Percentiles rank a stretch among this genome's conserved stretches.
Evolutionary conservation across 345 rosid genomes (phyloP).

Genomic region (Microcos paniculata): DNA sequence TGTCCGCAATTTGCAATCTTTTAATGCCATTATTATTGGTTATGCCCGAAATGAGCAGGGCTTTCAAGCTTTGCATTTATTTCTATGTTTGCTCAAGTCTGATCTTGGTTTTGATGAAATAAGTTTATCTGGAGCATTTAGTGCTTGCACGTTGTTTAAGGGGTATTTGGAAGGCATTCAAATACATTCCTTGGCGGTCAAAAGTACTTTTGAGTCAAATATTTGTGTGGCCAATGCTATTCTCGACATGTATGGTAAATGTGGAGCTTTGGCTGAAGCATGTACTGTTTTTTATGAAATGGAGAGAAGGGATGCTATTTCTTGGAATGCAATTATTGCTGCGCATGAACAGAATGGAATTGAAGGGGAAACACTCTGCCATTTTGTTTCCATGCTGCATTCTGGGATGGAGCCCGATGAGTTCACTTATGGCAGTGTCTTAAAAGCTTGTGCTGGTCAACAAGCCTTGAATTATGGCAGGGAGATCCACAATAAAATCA

Average conservation of each 20-base stretch:
- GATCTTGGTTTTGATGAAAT: slow-evolving; percentile 74
- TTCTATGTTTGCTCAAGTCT: slow-evolving; percentile 49
- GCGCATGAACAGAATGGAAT: slow-evolving; percentile 78
- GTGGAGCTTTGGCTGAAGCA: slow-evolving; percentile 72
- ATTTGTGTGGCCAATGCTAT: slow-evolving; percentile 80
- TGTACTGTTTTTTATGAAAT: slow-evolving; percentile 60
- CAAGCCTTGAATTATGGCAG: slow-evolving; percentile 57
- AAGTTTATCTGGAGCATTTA: slow-evolving; percentile 80
- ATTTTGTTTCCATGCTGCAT: slow-evolving; percentile 65
- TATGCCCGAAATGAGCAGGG: slow-evolving; percentile 56
- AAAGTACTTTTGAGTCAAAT: slow-evolving; percentile 44
- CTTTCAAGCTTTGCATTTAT: slow-evolving; percentile 56
- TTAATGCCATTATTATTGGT: slow-evolving; percentile 84
- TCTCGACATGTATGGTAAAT: slow-evolving; percentile 91
- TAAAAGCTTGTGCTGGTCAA: slow-evolving; percentile 74
- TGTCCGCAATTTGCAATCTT: slow-evolving; percentile 60
- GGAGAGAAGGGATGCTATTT: slow-evolving; percentile 72
- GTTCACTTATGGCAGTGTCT: slow-evolving; percentile 87
- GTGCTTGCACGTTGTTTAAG: slow-evolving; percentile 72
- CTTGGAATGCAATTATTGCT: slow-evolving; percentile 93
- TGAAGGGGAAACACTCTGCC: slow-evolving; percentile 51
- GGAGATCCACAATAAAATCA: slow-evolving; percentile 68
- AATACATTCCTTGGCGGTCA: slow-evolving; percentile 59
- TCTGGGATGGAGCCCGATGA: slow-evolving; percentile 76
- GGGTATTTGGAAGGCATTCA: slow-evolving; percentile 72